Conservation (phyloP, 2,329 filamentous ascomycete genomes). For the Helicocarpus griseus region DNA sequence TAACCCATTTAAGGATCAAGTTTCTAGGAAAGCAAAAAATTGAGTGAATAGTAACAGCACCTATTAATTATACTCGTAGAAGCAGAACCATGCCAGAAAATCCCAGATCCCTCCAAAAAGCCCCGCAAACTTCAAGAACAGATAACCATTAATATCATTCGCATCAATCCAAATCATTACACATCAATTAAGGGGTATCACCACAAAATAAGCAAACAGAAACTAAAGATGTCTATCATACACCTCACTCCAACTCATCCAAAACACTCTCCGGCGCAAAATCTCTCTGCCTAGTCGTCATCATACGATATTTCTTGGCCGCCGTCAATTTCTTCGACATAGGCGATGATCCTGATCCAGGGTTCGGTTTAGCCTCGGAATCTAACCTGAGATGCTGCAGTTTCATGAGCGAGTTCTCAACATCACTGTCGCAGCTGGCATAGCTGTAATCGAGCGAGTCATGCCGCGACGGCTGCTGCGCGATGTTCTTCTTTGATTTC, state of each 20-base stretch:
- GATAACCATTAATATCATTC: too few species aligned
- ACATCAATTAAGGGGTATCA: background rate
- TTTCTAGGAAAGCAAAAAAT: too few species aligned
- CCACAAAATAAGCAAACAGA: background rate
- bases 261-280: conserved; percentile 34
- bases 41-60: too few species aligned
- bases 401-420: conserved; percentile 27
- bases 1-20: too few species aligned
- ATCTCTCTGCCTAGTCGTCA: conserved; percentile 40
- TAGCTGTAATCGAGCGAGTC: conserved; percentile 21
- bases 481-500: conserved; percentile 22
- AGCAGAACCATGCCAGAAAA: too few species aligned
- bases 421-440: conserved; percentile 29
- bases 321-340: conserved; percentile 20
- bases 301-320: conserved; percentile 33
- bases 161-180: background rate
- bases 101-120: background rate
- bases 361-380: conserved; percentile 13
- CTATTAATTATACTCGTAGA: too few species aligned
- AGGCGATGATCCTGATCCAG: conserved; percentile 19
- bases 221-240: conserved; percentile 10
- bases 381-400: conserved; percentile 31
- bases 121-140: too few species aligned
- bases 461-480: conserved; percentile 6
- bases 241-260: conserved; percentile 21